Percentiles rank a stretch among this genome's conserved stretches.
Conservation (phyloP, 2,329 filamentous ascomycete species). For the Pestalotiopsis sp. region DNA sequence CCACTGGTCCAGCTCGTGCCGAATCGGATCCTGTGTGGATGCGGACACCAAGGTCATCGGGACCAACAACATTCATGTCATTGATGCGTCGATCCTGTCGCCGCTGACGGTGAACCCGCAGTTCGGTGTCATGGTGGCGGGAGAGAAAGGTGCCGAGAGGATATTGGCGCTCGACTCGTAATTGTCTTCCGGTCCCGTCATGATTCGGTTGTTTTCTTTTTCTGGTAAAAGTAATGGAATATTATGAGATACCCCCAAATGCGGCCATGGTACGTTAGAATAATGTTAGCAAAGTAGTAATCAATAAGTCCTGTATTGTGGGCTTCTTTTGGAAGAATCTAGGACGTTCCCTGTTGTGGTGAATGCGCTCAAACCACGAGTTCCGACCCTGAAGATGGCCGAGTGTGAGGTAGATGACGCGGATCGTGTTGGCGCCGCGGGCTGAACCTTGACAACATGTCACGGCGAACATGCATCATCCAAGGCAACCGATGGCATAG, state of each 20-base stretch:
- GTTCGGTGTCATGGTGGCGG: slow-evolving; percentile 57
- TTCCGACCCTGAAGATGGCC: background rate
- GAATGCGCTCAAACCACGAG: background rate
- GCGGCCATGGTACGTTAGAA: background rate
- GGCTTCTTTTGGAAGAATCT: background rate
- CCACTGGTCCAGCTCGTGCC: slow-evolving; percentile 56
- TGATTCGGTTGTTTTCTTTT: background rate
- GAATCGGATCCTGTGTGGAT: slow-evolving; percentile 54
- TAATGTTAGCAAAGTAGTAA: background rate
- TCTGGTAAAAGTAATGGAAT: background rate
- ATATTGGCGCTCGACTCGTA: slow-evolving; percentile 33
- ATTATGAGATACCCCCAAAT: background rate
- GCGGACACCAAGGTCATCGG: slow-evolving; percentile 47
- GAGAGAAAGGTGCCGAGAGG: slow-evolving; percentile 52
- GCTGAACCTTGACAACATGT: background rate
- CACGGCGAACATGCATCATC: too few species aligned
- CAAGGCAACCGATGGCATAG: too few species aligned
- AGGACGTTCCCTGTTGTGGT: background rate
- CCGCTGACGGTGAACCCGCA: slow-evolving; percentile 58
- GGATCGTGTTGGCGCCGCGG: background rate
- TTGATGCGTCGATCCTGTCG: slow-evolving; percentile 52
- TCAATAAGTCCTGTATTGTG: background rate
- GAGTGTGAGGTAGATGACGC: background rate
- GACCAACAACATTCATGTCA: slow-evolving; percentile 52
- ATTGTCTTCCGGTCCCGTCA: background rate